Percentiles rank a stretch among this genome's conserved stretches.
Evolutionary conservation across 345 rosid genomes (phyloP).

Genomic region (Corchorus olitorius): DNA sequence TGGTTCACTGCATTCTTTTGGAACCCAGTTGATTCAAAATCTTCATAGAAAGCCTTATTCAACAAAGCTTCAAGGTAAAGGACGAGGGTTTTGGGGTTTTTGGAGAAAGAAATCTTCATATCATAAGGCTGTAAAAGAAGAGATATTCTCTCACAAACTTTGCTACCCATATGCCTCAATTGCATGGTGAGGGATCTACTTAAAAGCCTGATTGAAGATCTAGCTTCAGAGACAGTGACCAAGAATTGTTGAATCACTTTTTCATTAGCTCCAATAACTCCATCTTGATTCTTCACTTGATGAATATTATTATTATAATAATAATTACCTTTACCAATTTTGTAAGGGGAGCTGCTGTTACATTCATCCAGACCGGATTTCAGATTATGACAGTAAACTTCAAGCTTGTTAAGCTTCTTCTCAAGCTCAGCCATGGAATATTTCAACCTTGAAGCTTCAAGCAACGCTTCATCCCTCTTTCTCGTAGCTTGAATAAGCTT

Average conservation of each 20-base stretch:
- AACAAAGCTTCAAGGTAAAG: slow-evolving; percentile 72
- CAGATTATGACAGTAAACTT: slow-evolving; percentile 72
- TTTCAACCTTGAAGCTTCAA: slow-evolving; percentile 77
- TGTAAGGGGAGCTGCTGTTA: slow-evolving; percentile 39
- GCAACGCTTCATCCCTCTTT: slow-evolving; percentile 78
- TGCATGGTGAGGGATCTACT: slow-evolving; percentile 71
- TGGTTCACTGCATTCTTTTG: slow-evolving; percentile 53
- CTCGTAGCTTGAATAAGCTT: slow-evolving; percentile 78
- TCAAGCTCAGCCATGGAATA: slow-evolving; percentile 91
- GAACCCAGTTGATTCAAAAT: slow-evolving; percentile 81
- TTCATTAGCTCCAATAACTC: slow-evolving; percentile 37
- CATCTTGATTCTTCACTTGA: slow-evolving; percentile 30
- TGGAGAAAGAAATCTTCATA: slow-evolving; percentile 56
- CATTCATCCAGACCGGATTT: slow-evolving; percentile 81
- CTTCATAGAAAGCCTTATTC: slow-evolving; percentile 79
- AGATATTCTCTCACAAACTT: slow-evolving; percentile 59
- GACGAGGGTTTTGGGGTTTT: slow-evolving; percentile 57
- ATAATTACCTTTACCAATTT: slow-evolving; percentile 13
- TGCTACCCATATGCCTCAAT: slow-evolving; percentile 62
- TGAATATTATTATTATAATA: neutral
- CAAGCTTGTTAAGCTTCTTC: slow-evolving; percentile 87
- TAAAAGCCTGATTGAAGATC: slow-evolving; percentile 55
- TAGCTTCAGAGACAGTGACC: slow-evolving; percentile 67
- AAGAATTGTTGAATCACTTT: slow-evolving; percentile 64
- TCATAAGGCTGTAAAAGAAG: slow-evolving; percentile 75